Base-by-base conservation (phyloP, 2,329 filamentous ascomycete species). In the Penicillium sp. region DNA sequence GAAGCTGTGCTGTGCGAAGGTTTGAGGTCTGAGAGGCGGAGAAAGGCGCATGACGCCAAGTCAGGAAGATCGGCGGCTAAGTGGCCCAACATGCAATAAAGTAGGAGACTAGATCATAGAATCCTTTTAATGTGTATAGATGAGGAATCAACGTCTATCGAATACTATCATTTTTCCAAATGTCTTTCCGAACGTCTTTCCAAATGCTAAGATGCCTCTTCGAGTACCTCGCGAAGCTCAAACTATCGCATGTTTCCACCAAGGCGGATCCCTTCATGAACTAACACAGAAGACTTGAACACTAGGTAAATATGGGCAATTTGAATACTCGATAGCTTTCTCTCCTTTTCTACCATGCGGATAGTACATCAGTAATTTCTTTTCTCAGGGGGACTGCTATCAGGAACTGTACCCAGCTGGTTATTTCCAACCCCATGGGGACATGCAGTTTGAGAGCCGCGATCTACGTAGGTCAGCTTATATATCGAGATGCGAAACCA, bases 41-140 rank as follows among this genome's bases (percentile, higher is more conserved):
- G 47, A 15, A n/a, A 15, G 15, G 28, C 30, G 57, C 19, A 51
- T 51, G 35, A 42, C 47, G 45, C 33, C 45, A 51, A 58, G 55
- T 37, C 55, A n/a, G 44, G 51, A 1, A 17, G 51, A 54, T 54
- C 35, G 51, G 10, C 51, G 22, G 10, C 13, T n/a, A 38, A 19
- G 5, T n/a, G 35, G 13, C 37, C 22, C 10, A 37, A 37, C 10
- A 37, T 37, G 4, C 35, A 15, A 37, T 37, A 37, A 37, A 15
- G 35, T 37, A 37, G 35, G 15, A 15, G 13, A 37, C 35, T 15
- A 37, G 35, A 37, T 4, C 5, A 15, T 37, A 37, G 7, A 5
- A 1, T 1, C 4, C 13, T 15, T 37, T 37, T 15, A 12, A 15
- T 12, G 9, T 35, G 33, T 6, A 37, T 37, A 37, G 12, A 37